Base-by-base conservation (phyloP, 345 rosid genomes). In the Gossypium ekmanianum region DNA sequence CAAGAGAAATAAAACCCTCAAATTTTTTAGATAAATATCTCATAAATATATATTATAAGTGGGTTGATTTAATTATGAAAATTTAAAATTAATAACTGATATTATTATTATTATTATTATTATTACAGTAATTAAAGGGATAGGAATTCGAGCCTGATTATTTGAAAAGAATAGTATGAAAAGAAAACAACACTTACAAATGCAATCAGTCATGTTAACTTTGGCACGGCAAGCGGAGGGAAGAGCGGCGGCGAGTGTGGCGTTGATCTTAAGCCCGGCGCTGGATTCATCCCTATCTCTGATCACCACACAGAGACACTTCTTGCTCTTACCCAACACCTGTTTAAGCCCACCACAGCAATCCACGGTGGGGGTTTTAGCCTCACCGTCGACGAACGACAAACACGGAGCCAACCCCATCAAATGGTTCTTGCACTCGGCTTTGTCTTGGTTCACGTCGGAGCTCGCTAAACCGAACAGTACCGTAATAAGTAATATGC, bases 271-370 rank as follows among this genome's bases (percentile, higher is more conserved):
- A 74, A 91, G 65, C 13, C 92, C 98, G 59, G 92, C 89, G 16
- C 63, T 55, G 4, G 97, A 96, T 56, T 92, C 89, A 77, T 92
- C 81, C 13, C 82, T 79, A 57, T 94, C 97, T 83, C 80, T 85
- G 17, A 92, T 79, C 18, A 94, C 78, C 18, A 94, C n/a, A 61
- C 98, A 94, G 0, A 92, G 74, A 74, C 98, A 92, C 81, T 87
- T 94, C 77, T 11, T 74, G 84, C 94, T 91, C 80, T 85, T 89
- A 1, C 65, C 79, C 2, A 92, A 63, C 69, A 89, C 90, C 62
- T 82, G 84, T 50, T 83, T 84, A 13, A 94, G 82, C 12, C 97
- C 97, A 1, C 73, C 71, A 81, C 98, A 94, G 54, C 98, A 94
- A 58, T 89, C 97, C 7, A 76, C 24, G 20, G 97, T 84, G 0